These are phyloP conservation scores for Hansenula lynferdii DNA, from an alignment of 1,139 yeast genomes.

Conservation along the genomic window DNA sequence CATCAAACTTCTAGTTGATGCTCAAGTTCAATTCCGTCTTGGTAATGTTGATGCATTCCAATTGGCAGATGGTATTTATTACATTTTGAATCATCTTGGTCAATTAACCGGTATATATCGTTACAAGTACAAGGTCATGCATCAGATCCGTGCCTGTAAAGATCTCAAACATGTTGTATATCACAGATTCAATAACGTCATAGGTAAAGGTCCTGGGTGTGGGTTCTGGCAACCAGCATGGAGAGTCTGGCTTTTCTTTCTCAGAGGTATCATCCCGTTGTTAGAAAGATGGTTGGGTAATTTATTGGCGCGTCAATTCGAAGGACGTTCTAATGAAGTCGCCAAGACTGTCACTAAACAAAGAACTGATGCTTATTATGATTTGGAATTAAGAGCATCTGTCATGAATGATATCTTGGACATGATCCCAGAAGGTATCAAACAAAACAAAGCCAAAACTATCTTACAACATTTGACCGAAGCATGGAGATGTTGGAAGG, in stretches of 20 bases:
- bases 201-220: conserved; percentile 98
- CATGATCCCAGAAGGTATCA: conserved; percentile 94
- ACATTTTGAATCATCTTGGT: conserved; percentile 87
- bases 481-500: conserved; percentile 99
- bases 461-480: conserved; percentile 92
- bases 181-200: conserved; percentile 66
- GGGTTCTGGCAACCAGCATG: conserved; percentile 99
- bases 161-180: conserved; percentile 92
- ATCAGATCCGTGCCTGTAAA: conserved; percentile 93
- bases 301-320: conserved; percentile 86
- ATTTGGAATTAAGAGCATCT: conserved; percentile 86
- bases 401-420: conserved; percentile 95
- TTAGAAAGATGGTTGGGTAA: conserved; percentile 96
- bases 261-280: conserved; percentile 91
- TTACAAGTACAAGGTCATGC: conserved; percentile 97
- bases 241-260: conserved; percentile 92
- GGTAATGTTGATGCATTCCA: conserved; percentile 94
- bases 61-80: conserved; percentile 90
- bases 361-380: conserved; percentile 91
- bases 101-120: conserved; percentile 95
- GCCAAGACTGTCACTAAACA: conserved; percentile 95
- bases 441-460: conserved; percentile 81
- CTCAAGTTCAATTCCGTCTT: conserved; percentile 85
- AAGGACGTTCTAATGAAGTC: conserved; percentile 91
- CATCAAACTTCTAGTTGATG: conserved; percentile 81